phyloP scores from a whole-genome alignment of 2,329 filamentous ascomycete species.

The Hypocrella siamensis region DNA sequence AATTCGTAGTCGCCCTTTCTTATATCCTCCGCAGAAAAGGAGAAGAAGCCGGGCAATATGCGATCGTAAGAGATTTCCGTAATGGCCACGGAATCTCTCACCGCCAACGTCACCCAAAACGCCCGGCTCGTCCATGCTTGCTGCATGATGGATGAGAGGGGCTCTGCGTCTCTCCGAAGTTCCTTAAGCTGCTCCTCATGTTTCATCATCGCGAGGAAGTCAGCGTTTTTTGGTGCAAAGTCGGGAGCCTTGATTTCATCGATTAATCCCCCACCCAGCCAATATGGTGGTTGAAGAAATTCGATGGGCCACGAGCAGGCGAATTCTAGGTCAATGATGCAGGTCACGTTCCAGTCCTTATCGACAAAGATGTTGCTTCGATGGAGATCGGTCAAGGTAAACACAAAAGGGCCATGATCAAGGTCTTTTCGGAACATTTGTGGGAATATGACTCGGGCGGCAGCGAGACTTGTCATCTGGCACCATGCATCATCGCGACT shows the following conservation, averaged over 20 bases:
- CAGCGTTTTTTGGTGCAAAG: conserved; percentile 2
- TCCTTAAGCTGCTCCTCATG: conserved; percentile 3
- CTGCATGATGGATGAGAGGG: conserved; percentile 5
- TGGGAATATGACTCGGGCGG: conserved; percentile 5
- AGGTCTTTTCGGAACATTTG: conserved; percentile 9
- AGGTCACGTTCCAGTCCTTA: conserved; percentile 16
- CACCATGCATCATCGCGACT: conserved; percentile 4
- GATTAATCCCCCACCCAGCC: conserved; percentile 15
- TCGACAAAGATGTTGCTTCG: conserved; percentile 19
- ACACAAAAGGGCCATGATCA: conserved; percentile 11
- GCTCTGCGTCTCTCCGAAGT: conserved; percentile 1
- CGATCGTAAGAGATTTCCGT: conserved; percentile 5
- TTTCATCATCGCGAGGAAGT: conserved; percentile 2
- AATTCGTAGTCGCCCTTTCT: conserved; percentile 3
- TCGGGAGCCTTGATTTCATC: conserved; percentile 1
- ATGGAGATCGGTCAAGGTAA: conserved; percentile 15
- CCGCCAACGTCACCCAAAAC: conserved; percentile 6
- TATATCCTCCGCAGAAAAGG: conserved; percentile 4
- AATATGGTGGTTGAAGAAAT: conserved; percentile 6
- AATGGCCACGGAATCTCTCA: conserved; percentile 5
- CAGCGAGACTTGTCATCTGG: conserved; percentile 7
- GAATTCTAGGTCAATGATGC: conserved; percentile 17
- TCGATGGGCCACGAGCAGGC: conserved; percentile 14
- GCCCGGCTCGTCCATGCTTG: conserved; percentile 5
- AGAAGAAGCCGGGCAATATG: conserved; percentile 4